Evolutionary conservation across 805 yeast species (phyloP).

Genomic region (Barnettozyma pratensis): DNA sequence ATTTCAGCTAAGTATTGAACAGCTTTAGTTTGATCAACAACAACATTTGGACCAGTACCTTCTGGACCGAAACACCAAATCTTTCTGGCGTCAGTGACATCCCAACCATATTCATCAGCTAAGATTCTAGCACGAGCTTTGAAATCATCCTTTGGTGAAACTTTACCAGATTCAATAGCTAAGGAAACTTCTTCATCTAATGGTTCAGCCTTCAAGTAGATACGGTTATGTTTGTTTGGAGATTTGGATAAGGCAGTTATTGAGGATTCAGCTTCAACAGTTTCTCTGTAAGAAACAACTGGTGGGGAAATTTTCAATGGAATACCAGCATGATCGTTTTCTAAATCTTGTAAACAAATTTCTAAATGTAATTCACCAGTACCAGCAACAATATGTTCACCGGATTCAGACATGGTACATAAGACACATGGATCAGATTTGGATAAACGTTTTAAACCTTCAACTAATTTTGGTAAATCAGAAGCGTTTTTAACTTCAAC

Average conservation of each 20-base stretch:
- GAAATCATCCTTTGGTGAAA: constrained; percentile 95
- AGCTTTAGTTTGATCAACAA: constrained; percentile 99
- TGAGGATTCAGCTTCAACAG: constrained; percentile 89
- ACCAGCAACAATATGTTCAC: constrained; percentile 99
- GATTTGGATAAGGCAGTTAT: constrained; percentile 97
- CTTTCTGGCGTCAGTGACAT: constrained; percentile 99
- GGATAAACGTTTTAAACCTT: constrained; percentile 99
- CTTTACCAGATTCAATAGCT: constrained; percentile 91
- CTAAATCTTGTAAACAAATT: constrained; percentile 93
- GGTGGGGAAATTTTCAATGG: constrained; percentile 98
- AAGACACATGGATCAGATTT: constrained; percentile 99
- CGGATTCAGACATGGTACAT: constrained; percentile 81
- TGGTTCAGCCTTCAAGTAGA: constrained; percentile 96
- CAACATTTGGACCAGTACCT: constrained; percentile 97
- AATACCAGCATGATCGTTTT: constrained; percentile 99
- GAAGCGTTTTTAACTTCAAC: constrained; percentile 99
- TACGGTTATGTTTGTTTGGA: constrained; percentile 99
- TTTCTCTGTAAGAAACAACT: constrained; percentile 98
- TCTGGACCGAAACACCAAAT: constrained; percentile 99
- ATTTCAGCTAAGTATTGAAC: constrained; percentile 98
- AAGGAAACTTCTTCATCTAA: constrained; percentile 85
- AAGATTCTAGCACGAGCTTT: constrained; percentile 97
- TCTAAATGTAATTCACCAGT: constrained; percentile 99
- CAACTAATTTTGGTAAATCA: constrained; percentile 98
- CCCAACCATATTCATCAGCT: constrained; percentile 99